Conservation (phyloP, 2,329 filamentous ascomycete genomes). For the Aphanoascus verrucosus region DNA sequence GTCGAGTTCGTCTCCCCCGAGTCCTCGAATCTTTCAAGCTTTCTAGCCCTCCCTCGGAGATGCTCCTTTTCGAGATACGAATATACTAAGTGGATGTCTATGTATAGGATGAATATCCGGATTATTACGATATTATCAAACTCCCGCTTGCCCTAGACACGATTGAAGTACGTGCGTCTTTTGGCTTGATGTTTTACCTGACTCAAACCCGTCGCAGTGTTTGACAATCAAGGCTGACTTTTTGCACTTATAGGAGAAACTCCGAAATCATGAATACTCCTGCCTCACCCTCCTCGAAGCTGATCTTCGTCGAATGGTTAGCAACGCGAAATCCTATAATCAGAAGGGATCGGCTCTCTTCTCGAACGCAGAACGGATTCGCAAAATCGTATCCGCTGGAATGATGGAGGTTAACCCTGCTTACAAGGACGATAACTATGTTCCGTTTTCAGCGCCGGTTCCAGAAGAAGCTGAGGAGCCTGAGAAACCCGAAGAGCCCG, state of each 20-base stretch:
- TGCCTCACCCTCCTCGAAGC: constrained; percentile 66
- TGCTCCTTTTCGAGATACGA: neutral
- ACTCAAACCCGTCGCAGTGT: no score
- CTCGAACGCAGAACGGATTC: constrained; percentile 74
- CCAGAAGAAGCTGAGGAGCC: constrained; percentile 43
- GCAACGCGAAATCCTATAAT: constrained; percentile 79
- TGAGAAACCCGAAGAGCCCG: neutral
- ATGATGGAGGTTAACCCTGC: constrained; percentile 82
- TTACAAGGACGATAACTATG: constrained; percentile 59
- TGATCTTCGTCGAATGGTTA: constrained; percentile 77
- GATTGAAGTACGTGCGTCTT: constrained; percentile 48
- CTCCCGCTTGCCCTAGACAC: constrained; percentile 69
- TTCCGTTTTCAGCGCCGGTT: constrained; percentile 62
- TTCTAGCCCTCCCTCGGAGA: neutral
- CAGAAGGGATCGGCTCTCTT: constrained; percentile 60
- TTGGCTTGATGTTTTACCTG: neutral
- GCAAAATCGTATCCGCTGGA: constrained; percentile 76
- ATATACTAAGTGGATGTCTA: constrained; percentile 1
- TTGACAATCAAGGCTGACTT: no score
- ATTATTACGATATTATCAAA: constrained; percentile 67
- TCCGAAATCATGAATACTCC: constrained; percentile 57
- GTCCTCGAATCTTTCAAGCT: neutral
- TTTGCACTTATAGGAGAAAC: constrained; percentile 42
- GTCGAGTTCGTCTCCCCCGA: constrained; percentile 33
- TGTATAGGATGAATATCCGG: constrained; percentile 47